Evolutionary conservation across 495 filamentous ascomycete genomes (phyloP).

Genomic region (Talaromyces thailandensis): DNA sequence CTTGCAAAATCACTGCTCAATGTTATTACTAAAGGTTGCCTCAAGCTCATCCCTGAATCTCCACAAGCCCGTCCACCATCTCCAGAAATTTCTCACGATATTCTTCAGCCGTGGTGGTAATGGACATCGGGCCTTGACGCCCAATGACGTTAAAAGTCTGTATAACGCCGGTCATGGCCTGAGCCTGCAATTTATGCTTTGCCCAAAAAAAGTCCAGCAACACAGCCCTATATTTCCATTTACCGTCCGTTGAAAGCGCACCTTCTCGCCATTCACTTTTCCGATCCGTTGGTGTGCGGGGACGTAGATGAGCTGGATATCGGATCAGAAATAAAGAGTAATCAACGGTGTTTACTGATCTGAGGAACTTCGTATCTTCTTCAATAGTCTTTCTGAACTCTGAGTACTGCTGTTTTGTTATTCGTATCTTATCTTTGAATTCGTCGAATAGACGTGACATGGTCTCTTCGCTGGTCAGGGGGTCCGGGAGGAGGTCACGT

Average conservation of each 20-base stretch:
- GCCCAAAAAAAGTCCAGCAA: conserved; percentile 68
- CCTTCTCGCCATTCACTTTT: conserved; percentile 47
- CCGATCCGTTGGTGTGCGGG: conserved; percentile 37
- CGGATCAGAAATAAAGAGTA: conserved; percentile 62
- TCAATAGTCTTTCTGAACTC: conserved; percentile 39
- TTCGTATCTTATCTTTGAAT: conserved; percentile 54
- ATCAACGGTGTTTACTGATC: conserved; percentile 53
- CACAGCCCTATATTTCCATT: conserved; percentile 53
- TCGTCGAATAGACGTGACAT: conserved; percentile 50
- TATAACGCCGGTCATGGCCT: conserved; percentile 52
- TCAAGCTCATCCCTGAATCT: conserved; percentile 27
- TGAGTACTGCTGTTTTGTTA: conserved; percentile 40
- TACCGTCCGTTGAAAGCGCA: conserved; percentile 45
- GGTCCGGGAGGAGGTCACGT: conserved; percentile 52
- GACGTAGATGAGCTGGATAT: conserved; percentile 25
- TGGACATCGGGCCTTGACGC: conserved; percentile 55
- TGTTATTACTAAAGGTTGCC: too few species aligned
- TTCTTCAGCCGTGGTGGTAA: conserved; percentile 57
- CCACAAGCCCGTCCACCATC: conserved; percentile 49
- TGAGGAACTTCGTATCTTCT: conserved; percentile 50
- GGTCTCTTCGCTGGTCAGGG: conserved; percentile 48
- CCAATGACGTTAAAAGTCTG: conserved; percentile 50
- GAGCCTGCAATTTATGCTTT: conserved; percentile 53
- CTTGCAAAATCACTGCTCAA: not conserved
- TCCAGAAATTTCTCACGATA: conserved; percentile 55